phyloP scores from a whole-genome alignment of 2,329 filamentous ascomycete genomes.

The Plenodomus biglobosus region DNA sequence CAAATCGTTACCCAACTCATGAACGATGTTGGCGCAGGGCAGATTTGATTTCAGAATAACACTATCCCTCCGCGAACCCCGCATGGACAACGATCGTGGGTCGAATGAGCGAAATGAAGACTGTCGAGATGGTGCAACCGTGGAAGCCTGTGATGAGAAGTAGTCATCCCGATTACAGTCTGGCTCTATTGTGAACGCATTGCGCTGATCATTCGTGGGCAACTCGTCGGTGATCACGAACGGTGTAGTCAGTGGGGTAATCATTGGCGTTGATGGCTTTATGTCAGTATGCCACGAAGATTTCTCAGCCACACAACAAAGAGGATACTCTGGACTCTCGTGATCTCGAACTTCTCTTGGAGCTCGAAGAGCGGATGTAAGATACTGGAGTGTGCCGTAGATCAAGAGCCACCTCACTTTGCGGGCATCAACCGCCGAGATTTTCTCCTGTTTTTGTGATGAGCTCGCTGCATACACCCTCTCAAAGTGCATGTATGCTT shows the following conservation, averaged over 20 bases:
- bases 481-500: conserved; percentile 71
- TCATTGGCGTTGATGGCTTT: not conserved
- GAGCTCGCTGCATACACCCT: conserved; percentile 56
- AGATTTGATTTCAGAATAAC: conserved; percentile 23
- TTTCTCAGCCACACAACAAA: conserved; percentile 51
- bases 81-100: conserved; percentile 32
- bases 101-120: conserved; percentile 41
- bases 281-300: conserved; percentile 42
- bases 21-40: conserved; percentile 43
- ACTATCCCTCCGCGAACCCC: conserved; percentile 34
- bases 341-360: conserved; percentile 64
- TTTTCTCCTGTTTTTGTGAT: conserved; percentile 58
- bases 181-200: conserved; percentile 42
- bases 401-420: conserved; percentile 79
- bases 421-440: conserved; percentile 66
- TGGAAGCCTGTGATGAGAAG: conserved; percentile 24
- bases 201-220: conserved; percentile 11
- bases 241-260: conserved; percentile 13
- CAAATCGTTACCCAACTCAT: conserved; percentile 44
- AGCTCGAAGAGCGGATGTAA: conserved; percentile 63
- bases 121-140: conserved; percentile 31
- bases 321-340: conserved; percentile 60
- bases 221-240: conserved; percentile 17
- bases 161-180: conserved; percentile 51
- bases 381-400: conserved; percentile 72